These are phyloP conservation scores for Lactifluus subvellereus DNA, from an alignment of 768 basidiomycete species.

Conservation along the genomic window DNA sequence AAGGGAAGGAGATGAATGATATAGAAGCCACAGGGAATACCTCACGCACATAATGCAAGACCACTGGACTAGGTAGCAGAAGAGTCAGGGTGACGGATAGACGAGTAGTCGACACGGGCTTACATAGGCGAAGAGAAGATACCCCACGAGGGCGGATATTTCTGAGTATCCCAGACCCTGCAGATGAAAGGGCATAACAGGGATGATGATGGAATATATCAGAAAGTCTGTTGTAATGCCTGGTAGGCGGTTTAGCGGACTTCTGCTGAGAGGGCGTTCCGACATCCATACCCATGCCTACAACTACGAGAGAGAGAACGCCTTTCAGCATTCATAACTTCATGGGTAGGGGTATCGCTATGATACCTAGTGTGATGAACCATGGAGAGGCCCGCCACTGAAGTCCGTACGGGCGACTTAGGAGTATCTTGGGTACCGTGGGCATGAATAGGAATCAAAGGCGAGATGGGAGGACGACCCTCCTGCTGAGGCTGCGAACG, in stretches of 20 bases:
- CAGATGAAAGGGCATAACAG: constrained; percentile 36
- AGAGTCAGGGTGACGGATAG: neutral
- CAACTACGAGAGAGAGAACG: constrained; percentile 30
- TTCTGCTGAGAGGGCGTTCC: constrained; percentile 27
- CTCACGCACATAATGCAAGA: constrained; percentile 29
- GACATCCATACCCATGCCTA: constrained; percentile 36
- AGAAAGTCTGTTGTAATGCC: constrained; percentile 34
- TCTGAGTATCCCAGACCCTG: constrained; percentile 32
- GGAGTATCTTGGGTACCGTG: neutral
- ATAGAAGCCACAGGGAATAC: constrained; percentile 1
- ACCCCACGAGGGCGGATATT: constrained; percentile 35
- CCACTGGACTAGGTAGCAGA: constrained; percentile 30
- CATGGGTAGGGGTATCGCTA: neutral
- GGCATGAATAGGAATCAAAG: neutral
- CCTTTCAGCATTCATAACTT: neutral
- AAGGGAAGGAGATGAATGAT: neutral
- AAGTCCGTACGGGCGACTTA: constrained; percentile 37
- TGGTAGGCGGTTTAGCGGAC: neutral
- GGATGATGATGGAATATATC: constrained; percentile 37
- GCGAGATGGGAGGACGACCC: neutral
- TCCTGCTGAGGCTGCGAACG: neutral
- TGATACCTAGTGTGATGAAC: constrained; percentile 44
- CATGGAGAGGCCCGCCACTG: constrained; percentile 54
- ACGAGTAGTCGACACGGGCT: constrained; percentile 15
- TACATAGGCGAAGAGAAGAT: constrained; percentile 38